Percentiles rank a stretch among this genome's conserved stretches.
Evolutionary conservation across 495 filamentous ascomycete genomes (phyloP).

Genomic region (Penicillium ochrochloron): DNA sequence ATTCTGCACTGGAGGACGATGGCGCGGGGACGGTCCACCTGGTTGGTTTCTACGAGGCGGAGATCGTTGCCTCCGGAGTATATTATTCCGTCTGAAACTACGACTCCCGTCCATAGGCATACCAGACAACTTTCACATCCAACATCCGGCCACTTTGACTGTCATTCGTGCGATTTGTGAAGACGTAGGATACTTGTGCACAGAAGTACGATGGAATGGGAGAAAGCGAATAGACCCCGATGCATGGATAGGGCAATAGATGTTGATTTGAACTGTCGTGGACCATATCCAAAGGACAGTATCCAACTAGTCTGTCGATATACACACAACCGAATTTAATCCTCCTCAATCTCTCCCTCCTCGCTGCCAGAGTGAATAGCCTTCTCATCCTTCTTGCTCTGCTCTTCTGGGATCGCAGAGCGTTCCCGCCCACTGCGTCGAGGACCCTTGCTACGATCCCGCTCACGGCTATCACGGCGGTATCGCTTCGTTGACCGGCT

Average conservation of each 20-base stretch:
- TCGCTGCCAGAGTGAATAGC: slow-evolving; percentile 85
- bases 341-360: slow-evolving; percentile 97
- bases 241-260: not conserved
- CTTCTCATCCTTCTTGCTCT: slow-evolving; percentile 64
- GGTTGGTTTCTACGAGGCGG: not conserved
- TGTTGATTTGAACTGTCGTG: not conserved
- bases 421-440: slow-evolving; percentile 66
- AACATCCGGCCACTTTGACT: not conserved
- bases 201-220: not conserved
- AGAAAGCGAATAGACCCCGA: not conserved
- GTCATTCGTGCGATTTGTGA: not conserved
- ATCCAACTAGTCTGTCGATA: not conserved
- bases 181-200: too few relatives aligned
- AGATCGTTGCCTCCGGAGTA: not conserved
- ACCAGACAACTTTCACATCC: not conserved
- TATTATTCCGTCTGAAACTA: not conserved
- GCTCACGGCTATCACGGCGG: slow-evolving; percentile 50
- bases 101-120: not conserved
- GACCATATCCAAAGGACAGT: not conserved
- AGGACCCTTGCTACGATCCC: slow-evolving; percentile 61
- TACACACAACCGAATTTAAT: slow-evolving; percentile 46
- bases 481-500: slow-evolving; percentile 60
- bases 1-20: slow-evolving; percentile 1
- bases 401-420: slow-evolving; percentile 42
- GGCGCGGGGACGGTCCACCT: not conserved